A percentile compares a stretch with the other conserved stretches of the same genome.
These are phyloP conservation scores for Pistacia atlantica DNA, from an alignment of 345 rosid genomes.

Conservation along the genomic window DNA sequence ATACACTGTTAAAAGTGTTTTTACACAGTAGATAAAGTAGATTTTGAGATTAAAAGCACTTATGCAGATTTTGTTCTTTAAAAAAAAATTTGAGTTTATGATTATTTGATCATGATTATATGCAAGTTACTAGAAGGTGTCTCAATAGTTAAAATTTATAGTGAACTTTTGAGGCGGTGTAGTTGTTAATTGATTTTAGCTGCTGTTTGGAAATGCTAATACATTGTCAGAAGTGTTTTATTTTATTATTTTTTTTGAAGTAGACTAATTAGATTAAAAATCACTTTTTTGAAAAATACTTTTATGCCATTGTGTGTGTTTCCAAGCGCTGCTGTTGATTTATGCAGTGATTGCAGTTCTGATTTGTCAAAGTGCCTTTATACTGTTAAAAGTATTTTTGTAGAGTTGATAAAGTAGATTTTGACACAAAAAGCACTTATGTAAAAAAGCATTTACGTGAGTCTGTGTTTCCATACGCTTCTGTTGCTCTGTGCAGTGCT, in stretches of 20 bases:
- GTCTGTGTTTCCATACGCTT: slow-evolving; percentile 1
- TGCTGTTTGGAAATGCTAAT: neutral
- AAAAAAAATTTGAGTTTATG: neutral
- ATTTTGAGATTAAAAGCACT: neutral
- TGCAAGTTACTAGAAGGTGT: neutral
- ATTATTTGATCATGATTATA: neutral
- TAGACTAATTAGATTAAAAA: neutral
- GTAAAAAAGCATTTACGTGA: neutral
- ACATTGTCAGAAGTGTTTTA: neutral
- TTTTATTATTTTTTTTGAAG: too few relatives aligned
- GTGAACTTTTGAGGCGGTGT: neutral
- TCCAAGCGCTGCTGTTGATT: too few relatives aligned
- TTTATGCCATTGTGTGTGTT: too few relatives aligned
- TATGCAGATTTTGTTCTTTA: too few relatives aligned
- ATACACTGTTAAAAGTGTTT: neutral
- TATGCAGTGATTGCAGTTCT: too few relatives aligned
- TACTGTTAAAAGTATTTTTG: too few relatives aligned
- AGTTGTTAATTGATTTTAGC: neutral
- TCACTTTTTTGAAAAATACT: neutral
- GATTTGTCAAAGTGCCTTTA: too few relatives aligned
- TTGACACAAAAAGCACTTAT: neutral
- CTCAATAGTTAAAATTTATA: neutral
- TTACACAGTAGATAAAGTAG: neutral
- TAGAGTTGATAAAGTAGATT: neutral
- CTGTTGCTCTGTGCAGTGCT: slow-evolving; percentile 36